Conservation (phyloP, 129 eudicot genomes). For the Helianthus annuus region HanXRQr2.0-SUNRISE NC_035433.2:8526053-8526552, state of each 20-base stretch:
- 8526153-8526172: constrained; percentile 48
- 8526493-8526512: constrained; percentile 59
- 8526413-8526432: constrained; percentile 21
- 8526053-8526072: constrained; percentile 99
- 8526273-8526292: constrained; percentile 22
- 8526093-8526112: constrained; percentile 91
- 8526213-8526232: neutral
- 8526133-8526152: constrained; percentile 43
- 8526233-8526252: neutral
- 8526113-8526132: constrained; percentile 77
- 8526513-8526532: constrained; percentile 35
- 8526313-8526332: constrained; percentile 30
- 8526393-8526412: constrained; percentile 1
- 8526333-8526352: constrained; percentile 26
- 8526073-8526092: constrained; percentile 99
- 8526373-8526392: constrained; percentile 19
- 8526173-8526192: constrained; percentile 41
- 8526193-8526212: constrained; percentile 53
- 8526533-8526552: constrained; percentile 49
- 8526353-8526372: constrained; percentile 14
- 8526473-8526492: constrained; percentile 61
- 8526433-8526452: constrained; percentile 18
- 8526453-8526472: constrained; percentile 68
- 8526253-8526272: neutral
- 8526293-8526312: constrained; percentile 17